Base-by-base conservation (phyloP, 2,329 filamentous ascomycete genomes). In the Aspergillus oerlinghausenensis region DNA sequence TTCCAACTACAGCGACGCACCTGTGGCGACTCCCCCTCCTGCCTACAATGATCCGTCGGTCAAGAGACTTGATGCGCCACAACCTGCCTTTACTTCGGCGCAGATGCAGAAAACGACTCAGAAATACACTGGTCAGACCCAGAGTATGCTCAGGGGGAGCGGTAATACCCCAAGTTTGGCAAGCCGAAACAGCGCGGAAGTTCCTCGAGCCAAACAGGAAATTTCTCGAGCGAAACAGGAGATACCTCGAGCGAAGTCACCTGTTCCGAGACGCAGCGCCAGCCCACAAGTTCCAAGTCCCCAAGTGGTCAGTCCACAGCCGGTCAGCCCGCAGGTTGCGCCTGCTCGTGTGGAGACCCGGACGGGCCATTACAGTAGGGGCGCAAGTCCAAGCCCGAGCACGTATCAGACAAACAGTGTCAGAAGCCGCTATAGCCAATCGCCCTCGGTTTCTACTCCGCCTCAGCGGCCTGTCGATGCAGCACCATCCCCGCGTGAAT, bases 61-160 rank as follows among this genome's bases (percentile, higher is more conserved):
- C 49, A 90, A 89, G 69, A 84, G 90, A 57, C 82, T 97, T 3
- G 94, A 92, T 54, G 89, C 93, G 11, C 95, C 94, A 1, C 88
- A 93, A 57, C 92, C 93, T 2, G 94, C 94, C 1, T 91, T 95
- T 59, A 99, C 95, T 0, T 89, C 91, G 3, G 90, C 88, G 61
- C 90, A 94, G 50, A 99, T 99, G 95, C 90, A 96, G 69, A 90
- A 96, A 73, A 90, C 92, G 3, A 94, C 92, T 0, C 88, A 95
- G 66, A 92, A 92, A 73, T 97, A 93, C 67, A 85, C 89, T 23
- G 85, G 87, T 49, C 89, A 97, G 73, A 90, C 90, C 2, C 84
- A 90, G 47, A 91, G 83, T 67, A 87, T 97, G 78, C 94, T 95
- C 28, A 64, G 70, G 9, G 67, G 74, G 49, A 67, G 70, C 55